phyloP scores from a whole-genome alignment of 1,284 basidiomycete species.

The Rhodotorula sp. region DNA sequence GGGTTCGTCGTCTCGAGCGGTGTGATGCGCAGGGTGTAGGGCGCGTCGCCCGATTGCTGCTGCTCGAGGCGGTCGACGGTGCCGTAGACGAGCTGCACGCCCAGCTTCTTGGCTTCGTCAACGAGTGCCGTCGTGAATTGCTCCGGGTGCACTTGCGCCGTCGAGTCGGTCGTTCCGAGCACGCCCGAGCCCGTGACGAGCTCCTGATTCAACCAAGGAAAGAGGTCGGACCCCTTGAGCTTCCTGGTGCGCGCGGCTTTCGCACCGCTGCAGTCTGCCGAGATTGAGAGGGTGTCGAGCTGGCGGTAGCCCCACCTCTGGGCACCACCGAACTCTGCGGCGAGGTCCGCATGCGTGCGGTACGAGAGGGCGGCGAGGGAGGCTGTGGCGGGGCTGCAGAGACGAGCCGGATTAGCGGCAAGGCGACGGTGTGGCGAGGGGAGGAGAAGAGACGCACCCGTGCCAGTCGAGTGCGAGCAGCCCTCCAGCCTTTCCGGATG shows the following conservation, averaged over 20 bases:
- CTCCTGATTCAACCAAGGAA: constrained; percentile 49
- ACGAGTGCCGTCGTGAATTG: constrained; percentile 76
- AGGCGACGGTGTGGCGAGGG: not conserved
- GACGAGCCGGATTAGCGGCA: not conserved
- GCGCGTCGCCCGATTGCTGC: constrained; percentile 17
- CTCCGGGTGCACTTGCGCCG: constrained; percentile 79
- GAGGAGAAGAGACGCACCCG: constrained; percentile 11
- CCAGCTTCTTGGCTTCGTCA: constrained; percentile 55
- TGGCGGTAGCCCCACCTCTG: constrained; percentile 82
- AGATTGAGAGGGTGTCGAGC: constrained; percentile 54
- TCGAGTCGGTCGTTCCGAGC: constrained; percentile 54
- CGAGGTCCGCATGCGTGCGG: constrained; percentile 73
- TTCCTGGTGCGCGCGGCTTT: constrained; percentile 7
- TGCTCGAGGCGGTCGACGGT: constrained; percentile 46
- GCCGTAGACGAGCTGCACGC: constrained; percentile 53
- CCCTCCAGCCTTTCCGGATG: constrained; percentile 87
- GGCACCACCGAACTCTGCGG: constrained; percentile 68
- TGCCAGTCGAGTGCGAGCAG: constrained; percentile 80
- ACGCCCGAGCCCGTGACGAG: constrained; percentile 45
- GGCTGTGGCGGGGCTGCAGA: constrained; percentile 45
- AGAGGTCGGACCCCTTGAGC: constrained; percentile 30
- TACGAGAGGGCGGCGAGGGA: constrained; percentile 74
- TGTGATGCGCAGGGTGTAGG: constrained; percentile 5
- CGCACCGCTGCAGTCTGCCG: constrained; percentile 33
- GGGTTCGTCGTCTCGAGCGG: constrained; percentile 34